Evolutionary conservation across 2,329 filamentous ascomycete species (phyloP).

Genomic region (Colletotrichum tabaci): DNA sequence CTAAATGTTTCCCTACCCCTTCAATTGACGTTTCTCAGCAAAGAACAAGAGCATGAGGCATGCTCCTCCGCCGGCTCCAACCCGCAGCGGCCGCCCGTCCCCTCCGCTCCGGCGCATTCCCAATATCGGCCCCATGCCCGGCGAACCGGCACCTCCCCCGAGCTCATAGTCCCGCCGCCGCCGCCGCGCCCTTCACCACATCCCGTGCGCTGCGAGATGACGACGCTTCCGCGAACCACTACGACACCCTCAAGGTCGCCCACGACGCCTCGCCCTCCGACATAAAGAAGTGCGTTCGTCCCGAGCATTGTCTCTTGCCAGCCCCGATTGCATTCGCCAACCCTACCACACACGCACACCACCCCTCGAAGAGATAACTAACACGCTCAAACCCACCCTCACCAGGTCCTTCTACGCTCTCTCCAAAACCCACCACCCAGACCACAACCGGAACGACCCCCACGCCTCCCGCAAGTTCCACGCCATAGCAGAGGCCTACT

Average conservation of each 20-base stretch:
- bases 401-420: slow-evolving; percentile 86
- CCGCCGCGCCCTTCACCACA: slow-evolving; percentile 48
- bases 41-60: slow-evolving; percentile 69
- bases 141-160: slow-evolving; percentile 22
- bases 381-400: background rate
- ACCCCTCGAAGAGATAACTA: background rate
- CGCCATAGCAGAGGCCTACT: slow-evolving; percentile 87
- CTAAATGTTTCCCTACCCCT: background rate
- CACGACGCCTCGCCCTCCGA: slow-evolving; percentile 79
- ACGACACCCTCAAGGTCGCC: slow-evolving; percentile 84
- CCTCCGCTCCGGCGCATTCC: slow-evolving; percentile 39
- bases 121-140: background rate
- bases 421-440: slow-evolving; percentile 93
- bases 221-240: slow-evolving; percentile 74
- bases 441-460: slow-evolving; percentile 86
- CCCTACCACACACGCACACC: background rate
- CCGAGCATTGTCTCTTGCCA: background rate
- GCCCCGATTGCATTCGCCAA: background rate
- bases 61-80: slow-evolving; percentile 65
- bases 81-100: slow-evolving; percentile 49
- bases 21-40: background rate
- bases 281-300: slow-evolving; percentile 80
- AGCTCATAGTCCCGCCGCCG: background rate
- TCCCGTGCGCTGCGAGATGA: slow-evolving; percentile 48
- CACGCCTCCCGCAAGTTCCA: slow-evolving; percentile 82